These are phyloP conservation scores for Mortierella sp. DNA, from an alignment of 371 early-diverging fungal species.

Conservation along the genomic window DNA sequence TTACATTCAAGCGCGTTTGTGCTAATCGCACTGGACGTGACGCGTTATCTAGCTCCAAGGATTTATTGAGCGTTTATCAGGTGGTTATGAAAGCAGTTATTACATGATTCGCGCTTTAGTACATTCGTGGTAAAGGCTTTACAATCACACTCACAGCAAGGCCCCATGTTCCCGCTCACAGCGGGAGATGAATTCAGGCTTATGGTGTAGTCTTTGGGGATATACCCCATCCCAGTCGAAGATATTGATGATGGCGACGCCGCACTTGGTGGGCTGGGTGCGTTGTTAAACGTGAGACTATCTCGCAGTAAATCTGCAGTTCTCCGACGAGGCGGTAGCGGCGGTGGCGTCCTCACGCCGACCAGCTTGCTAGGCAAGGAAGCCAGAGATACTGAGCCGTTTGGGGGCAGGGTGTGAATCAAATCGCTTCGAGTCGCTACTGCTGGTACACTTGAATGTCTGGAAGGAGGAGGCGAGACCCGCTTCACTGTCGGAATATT, in stretches of 20 bases:
- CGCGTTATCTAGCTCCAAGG: no score
- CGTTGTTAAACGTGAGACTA: background rate
- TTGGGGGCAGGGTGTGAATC: no score
- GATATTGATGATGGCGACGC: background rate
- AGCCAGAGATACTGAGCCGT: background rate
- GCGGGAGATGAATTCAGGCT: no score
- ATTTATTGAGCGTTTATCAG: no score
- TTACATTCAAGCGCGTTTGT: slow-evolving; percentile 5
- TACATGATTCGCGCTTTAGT: no score
- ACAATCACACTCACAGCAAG: no score
- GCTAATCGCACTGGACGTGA: background rate
- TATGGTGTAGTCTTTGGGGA: slow-evolving; percentile 21
- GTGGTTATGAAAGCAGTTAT: no score
- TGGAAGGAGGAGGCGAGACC: background rate
- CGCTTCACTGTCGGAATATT: background rate
- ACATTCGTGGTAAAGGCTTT: no score
- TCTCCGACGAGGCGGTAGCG: slow-evolving; percentile 23
- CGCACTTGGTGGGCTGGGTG: background rate
- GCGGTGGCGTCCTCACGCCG: slow-evolving; percentile 27
- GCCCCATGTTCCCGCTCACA: no score
- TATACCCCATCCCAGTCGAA: slow-evolving; percentile 18
- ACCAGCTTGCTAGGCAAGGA: background rate
- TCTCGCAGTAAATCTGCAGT: slow-evolving; percentile 6
- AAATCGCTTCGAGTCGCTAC: background rate
- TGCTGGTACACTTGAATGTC: background rate